Evolutionary conservation across 257 asterid species (phyloP), one percentile per base, ranked within the genome.

Genomic region (Galeopsis tetrahit): DNA sequence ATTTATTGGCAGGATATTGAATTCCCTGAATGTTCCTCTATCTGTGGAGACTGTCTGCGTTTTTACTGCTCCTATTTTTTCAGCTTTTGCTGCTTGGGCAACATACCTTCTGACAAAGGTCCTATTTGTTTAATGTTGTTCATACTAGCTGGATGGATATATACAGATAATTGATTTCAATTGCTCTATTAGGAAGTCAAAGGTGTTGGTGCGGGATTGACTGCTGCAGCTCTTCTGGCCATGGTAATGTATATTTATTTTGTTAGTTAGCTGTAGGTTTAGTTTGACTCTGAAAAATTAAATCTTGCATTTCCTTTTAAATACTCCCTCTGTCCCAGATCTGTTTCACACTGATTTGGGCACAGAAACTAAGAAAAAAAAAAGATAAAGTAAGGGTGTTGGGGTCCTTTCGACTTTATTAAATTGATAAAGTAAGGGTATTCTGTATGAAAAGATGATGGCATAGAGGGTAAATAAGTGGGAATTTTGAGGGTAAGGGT

Each of bases 21-120:
- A 95, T 80, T 73, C 96, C 49, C 70, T 95, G 73, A 95, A 95
- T 68, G 83, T 95, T 77, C 99, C 98, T 43, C 92, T 95, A 21
- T 90, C 99, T 1, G 99, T 95, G 85, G 99, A 95, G 83, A 95
- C 98, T 77, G 98, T 95, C 21, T 95, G 99, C 73, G 99, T 95
- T 52, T 95, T 95, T 79, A 95, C 98, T 7, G 99, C 99, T 46
- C 99, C 99, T 43, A 79, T 90, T 72, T 95, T 95, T 88, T 95
- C 99, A 6, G 98, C 99, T 15, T 88, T 95, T 84, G 99, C 99
- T 84, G 82, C 99, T 38, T 95, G 99, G 99, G 96, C 99, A 9
- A 84, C 98, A 35, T 95, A 86, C 82, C 98, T 95, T 75, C 82
- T 95, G 74, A 95, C 99, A 56, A 95, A 92, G 99, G 99, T 95